A percentile compares a stretch with the other conserved stretches of the same genome.
Conservation (phyloP, 2,329 filamentous ascomycete species). For the Aspergillus persii region DNA sequence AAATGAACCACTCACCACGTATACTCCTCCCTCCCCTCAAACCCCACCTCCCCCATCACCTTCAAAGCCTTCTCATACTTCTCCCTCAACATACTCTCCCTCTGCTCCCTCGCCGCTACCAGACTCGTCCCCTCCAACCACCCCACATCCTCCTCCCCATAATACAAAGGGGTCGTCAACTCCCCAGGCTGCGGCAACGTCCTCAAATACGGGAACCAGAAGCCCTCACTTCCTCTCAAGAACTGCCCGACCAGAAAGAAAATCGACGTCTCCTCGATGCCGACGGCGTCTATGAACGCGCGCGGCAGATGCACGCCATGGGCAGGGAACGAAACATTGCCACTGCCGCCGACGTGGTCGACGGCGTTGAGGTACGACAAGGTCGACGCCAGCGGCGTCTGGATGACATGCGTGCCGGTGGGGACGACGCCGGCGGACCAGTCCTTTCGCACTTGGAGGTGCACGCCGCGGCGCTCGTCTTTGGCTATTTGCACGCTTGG, state of each 20-base stretch:
- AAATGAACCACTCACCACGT: constrained; percentile 34
- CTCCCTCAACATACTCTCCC: constrained; percentile 33
- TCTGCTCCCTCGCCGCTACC: constrained; percentile 32
- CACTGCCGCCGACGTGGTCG: constrained; percentile 16
- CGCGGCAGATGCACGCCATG: constrained; percentile 47
- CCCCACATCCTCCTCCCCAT: constrained; percentile 59
- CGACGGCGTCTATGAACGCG: constrained; percentile 50
- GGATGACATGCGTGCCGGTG: constrained; percentile 35
- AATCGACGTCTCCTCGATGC: constrained; percentile 61
- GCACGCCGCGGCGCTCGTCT: constrained; percentile 34
- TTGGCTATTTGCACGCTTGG: constrained; percentile 33
- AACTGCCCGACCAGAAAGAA: constrained; percentile 71
- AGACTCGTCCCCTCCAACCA: constrained; percentile 44
- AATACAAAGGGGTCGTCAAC: constrained; percentile 63
- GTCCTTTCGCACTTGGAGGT: constrained; percentile 34
- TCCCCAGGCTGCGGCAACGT: constrained; percentile 63
- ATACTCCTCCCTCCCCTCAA: constrained; percentile 32
- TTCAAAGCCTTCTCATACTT: constrained; percentile 36
- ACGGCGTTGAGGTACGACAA: constrained; percentile 40
- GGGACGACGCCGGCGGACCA: constrained; percentile 25
- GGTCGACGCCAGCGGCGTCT: constrained; percentile 33
- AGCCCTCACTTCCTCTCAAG: constrained; percentile 56
- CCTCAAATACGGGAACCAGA: constrained; percentile 67
- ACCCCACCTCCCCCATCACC: constrained; percentile 31
- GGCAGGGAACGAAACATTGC: constrained; percentile 21